A percentile compares a stretch with the other conserved stretches of the same genome.
Evolutionary conservation across 2,329 filamentous ascomycete species (phyloP).

Genomic region (Metarhizium album): DNA sequence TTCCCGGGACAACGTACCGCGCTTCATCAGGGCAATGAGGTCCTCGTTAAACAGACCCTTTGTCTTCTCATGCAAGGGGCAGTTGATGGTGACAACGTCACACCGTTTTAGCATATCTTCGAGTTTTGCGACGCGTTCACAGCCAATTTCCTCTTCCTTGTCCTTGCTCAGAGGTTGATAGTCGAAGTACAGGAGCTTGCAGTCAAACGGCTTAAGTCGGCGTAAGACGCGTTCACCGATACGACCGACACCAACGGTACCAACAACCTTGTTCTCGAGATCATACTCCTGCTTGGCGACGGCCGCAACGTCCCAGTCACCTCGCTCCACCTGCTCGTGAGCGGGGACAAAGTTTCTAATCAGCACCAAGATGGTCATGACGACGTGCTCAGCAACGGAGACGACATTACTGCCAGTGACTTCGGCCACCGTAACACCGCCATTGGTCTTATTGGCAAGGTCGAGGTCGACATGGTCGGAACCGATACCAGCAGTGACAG

Average conservation of each 20-base stretch:
- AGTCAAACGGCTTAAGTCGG: constrained; percentile 94
- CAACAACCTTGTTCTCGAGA: constrained; percentile 93
- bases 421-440: constrained; percentile 92
- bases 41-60: constrained; percentile 97
- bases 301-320: constrained; percentile 91
- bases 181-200: constrained; percentile 98
- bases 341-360: constrained; percentile 98
- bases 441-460: constrained; percentile 96
- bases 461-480: constrained; percentile 97
- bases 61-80: constrained; percentile 97
- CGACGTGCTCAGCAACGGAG: constrained; percentile 95
- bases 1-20: constrained; percentile 45
- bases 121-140: constrained; percentile 74
- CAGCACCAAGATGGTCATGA: constrained; percentile 96
- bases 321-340: constrained; percentile 80
- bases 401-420: constrained; percentile 98
- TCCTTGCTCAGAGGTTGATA: constrained; percentile 88
- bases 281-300: constrained; percentile 98
- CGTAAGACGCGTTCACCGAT: constrained; percentile 97
- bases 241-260: constrained; percentile 92
- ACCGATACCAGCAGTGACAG: constrained; percentile 93
- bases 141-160: constrained; percentile 90
- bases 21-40: constrained; percentile 98
- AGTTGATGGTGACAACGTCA: constrained; percentile 98
- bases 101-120: constrained; percentile 93